Base-by-base conservation (phyloP, 2,329 filamentous ascomycete genomes). In the Podosphaera xanthii region DNA sequence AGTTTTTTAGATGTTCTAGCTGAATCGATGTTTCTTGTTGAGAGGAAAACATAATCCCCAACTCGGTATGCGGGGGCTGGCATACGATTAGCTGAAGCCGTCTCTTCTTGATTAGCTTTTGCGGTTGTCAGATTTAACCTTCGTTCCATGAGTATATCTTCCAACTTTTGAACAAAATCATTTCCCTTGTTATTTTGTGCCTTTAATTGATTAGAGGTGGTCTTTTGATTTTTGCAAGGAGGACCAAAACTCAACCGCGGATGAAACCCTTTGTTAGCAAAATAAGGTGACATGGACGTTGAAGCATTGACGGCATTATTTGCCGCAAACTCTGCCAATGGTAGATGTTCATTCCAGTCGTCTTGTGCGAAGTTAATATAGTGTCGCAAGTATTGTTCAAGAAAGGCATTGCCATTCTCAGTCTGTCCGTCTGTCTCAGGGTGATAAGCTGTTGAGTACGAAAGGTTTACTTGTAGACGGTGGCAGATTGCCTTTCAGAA, bases 301-400 rank as follows among this genome's bases (percentile, higher is more conserved):
- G 22, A 58, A 53, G 0, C 60, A 60, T 9, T 62, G 36, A 10
- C 35, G 0, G 34, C 14, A 38, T 62, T 64, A 40, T 63, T 61
- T 10, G 59, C 58, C 1, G 61, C 59, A 33, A 63, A 64, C 48
- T 65, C 59, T 1, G 62, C 60, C 7, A 64, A 9, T 12, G 42
- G 42, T 3, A 65, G 59, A 33, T 35, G 59, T 22, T 22, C 22
- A 22, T 22, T 22, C 22, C 22, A 22, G 22, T 22, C 22, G 22
- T 22, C 22, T 22, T 22, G 22, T 22, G 22, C 22, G 22, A 22
- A 22, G 22, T 22, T 22, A 22, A 22, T 1, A 22, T 22, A 22
- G 22, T 22, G 22, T 22, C 22, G 22, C 22, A 22, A 22, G 22
- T 22, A 22, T 22, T 22, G 22, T 22, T 22, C 22, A 22, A 22